Evolutionary conservation across 768 basidiomycete species (phyloP), one percentile per base, ranked within the genome.

Genomic region (Trametes gibbosa): DNA sequence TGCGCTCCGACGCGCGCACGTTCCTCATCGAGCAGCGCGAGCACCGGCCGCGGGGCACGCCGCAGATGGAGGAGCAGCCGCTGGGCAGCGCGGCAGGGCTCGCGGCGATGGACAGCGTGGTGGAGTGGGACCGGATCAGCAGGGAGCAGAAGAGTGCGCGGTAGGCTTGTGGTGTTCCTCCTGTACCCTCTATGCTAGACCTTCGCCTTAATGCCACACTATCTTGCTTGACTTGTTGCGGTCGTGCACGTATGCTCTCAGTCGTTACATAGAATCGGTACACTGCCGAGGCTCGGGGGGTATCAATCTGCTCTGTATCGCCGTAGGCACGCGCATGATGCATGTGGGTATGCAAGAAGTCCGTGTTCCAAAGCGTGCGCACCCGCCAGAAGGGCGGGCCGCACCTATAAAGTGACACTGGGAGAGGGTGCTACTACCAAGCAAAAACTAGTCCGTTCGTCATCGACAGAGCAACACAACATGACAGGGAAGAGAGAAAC

Each of bases 71-170:
- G 23, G 68, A 66, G 56, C 56, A 63, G 25, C 50, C 42, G 37
- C 35, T 76, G 42, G 76, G 75, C 10, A 65, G 65, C 53, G 56
- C 40, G 47, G 40, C 62, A 23, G 59, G 58, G 17, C 58, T 73
- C 13, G 46, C 59, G 23, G 60, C 50, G 24, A 75, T 67, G 58
- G 74, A 75, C 16, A 32, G 57, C 6, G 67, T 65, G 42, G 73
- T 68, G 29, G 68, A 70, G 27, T 72, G 55, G 61, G 46, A 68
- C 32, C 65, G 71, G 50, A 67, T 76, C 47, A 66, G 65, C 9
- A 53, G 61, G 16, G 61, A 62, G 42, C 42, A 55, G 53, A 60
- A 58, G 50, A 52, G 50, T 45, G 43, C 53, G 48, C 21, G 45
- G 43, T 53, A 49, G 46, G 37, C 9, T 10, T 40, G 46, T 23